Conservation (phyloP, 1,139 yeast genomes). For the Saccharomycopsis crataegensis region DNA sequence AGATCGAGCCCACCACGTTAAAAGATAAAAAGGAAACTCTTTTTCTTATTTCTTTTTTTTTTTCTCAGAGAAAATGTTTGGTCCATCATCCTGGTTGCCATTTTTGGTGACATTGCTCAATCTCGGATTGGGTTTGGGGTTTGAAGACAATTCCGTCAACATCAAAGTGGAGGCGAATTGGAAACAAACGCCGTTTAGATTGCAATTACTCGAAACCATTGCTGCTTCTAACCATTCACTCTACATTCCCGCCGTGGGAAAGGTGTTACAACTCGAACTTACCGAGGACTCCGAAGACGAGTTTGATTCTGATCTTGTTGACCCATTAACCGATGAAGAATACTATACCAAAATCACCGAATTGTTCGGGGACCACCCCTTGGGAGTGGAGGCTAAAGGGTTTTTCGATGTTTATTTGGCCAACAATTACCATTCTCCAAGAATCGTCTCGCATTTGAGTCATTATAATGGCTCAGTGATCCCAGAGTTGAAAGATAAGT, state of each 20-base stretch:
- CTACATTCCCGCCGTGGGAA: constrained; percentile 40
- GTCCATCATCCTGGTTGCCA: neutral
- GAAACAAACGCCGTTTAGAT: constrained; percentile 36
- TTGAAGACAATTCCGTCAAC: constrained; percentile 12
- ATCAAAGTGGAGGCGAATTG: constrained; percentile 27
- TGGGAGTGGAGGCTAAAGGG: constrained; percentile 22
- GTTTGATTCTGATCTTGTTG: constrained; percentile 25
- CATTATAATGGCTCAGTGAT: constrained; percentile 35
- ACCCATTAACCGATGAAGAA: constrained; percentile 31
- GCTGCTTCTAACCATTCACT: constrained; percentile 42
- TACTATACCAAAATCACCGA: constrained; percentile 33
- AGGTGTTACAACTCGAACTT: constrained; percentile 28
- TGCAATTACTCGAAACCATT: constrained; percentile 49
- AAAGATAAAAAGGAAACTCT: too few species aligned
- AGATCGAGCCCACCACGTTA: too few species aligned
- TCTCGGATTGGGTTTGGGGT: neutral
- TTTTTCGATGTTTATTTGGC: constrained; percentile 46
- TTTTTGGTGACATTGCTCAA: neutral
- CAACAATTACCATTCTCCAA: constrained; percentile 49
- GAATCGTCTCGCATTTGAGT: constrained; percentile 56
- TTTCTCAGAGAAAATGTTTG: neutral
- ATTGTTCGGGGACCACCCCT: constrained; percentile 26
- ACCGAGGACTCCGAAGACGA: constrained; percentile 24
- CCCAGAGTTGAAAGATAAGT: constrained; percentile 24
- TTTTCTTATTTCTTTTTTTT: too few species aligned